Evolutionary conservation across 192 early-diverging fungal genomes (phyloP), one percentile per base, ranked within the genome.

Genomic region (Gigaspora rosea): DNA sequence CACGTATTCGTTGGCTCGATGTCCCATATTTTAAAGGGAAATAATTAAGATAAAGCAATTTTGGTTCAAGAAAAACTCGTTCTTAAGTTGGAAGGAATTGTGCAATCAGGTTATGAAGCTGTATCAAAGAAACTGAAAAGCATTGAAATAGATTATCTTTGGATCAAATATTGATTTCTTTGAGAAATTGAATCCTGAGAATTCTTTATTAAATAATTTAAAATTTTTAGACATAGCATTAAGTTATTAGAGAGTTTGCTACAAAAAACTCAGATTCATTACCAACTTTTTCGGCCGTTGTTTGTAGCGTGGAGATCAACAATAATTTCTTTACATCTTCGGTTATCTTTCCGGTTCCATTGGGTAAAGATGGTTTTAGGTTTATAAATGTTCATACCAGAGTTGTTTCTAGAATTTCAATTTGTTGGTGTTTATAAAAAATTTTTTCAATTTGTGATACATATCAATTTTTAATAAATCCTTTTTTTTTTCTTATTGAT

Each of bases 1-100:
- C 67, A 46, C n/a, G 46, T 48, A 16, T 66, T n/a, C 33, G 47
- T n/a, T 66, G 64, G 64, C 15, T 9, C n/a, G 46, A 66, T n/a
- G 36, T 66, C 3, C 64, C 64, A 2, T n/a, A 32, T 11, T 20
- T 66, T 20, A 35, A n/a, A 41, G 5, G 64, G 33, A 47, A 66
- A 5, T n/a, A 47, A 41, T 9, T 18, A 47, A 46, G 10, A 41
- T 9, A 35, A 47, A 46, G 10, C 36, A n/a, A 47, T 47, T 41
- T 47, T 35, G 9, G 64, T 41, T 46, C n/a, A 46, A 66, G 35
- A 35, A 15, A 35, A 66, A 46, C 9, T 66, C n/a, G 64, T 66
- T 46, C n/a, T 66, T 8, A 66, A 66, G n/a, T 66, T 66, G 18
- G 64, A 66, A 66, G 64, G 64, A 66, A 20, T 66, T 46, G 41